These are phyloP conservation scores for Sugiyamaella floridensis DNA, from an alignment of 805 yeast species.

Conservation along the genomic window DNA sequence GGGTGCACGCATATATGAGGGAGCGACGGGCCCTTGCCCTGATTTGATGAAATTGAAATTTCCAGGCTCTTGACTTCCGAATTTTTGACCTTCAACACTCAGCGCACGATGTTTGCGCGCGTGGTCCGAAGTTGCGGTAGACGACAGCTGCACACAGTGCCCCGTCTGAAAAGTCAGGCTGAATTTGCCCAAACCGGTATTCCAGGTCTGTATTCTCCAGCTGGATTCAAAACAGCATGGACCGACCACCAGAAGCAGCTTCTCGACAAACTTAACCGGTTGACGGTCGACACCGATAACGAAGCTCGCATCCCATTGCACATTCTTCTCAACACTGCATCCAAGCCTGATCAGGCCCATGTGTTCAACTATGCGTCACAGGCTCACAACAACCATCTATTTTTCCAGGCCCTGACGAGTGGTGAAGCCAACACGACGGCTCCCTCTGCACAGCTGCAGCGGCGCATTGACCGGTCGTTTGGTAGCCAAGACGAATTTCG, in stretches of 20 bases:
- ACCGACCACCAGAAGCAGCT: conserved; percentile 61
- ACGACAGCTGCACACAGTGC: conserved; percentile 53
- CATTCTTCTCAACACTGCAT: conserved; percentile 54
- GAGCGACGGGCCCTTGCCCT: neutral
- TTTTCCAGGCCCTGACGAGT: conserved; percentile 52
- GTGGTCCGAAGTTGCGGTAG: neutral
- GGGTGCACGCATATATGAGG: neutral
- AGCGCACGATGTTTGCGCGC: neutral
- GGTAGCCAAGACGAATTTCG: conserved; percentile 74
- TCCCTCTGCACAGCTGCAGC: conserved; percentile 28
- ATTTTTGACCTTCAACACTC: neutral
- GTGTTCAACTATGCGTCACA: conserved; percentile 86
- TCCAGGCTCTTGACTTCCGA: neutral
- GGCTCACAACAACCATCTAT: conserved; percentile 86
- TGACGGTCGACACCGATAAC: conserved; percentile 71
- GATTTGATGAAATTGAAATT: neutral
- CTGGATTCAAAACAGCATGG: conserved; percentile 75
- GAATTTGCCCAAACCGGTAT: conserved; percentile 44
- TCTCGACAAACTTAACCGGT: conserved; percentile 46
- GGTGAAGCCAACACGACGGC: conserved; percentile 18
- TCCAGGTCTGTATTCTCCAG: conserved; percentile 53
- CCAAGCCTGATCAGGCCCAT: conserved; percentile 56
- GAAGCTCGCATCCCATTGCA: conserved; percentile 74
- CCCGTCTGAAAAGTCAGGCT: conserved; percentile 42
- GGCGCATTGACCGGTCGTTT: conserved; percentile 53